phyloP scores from a whole-genome alignment of 129 eudicot genomes.

The Centrapalus pauciflorus region DNA sequence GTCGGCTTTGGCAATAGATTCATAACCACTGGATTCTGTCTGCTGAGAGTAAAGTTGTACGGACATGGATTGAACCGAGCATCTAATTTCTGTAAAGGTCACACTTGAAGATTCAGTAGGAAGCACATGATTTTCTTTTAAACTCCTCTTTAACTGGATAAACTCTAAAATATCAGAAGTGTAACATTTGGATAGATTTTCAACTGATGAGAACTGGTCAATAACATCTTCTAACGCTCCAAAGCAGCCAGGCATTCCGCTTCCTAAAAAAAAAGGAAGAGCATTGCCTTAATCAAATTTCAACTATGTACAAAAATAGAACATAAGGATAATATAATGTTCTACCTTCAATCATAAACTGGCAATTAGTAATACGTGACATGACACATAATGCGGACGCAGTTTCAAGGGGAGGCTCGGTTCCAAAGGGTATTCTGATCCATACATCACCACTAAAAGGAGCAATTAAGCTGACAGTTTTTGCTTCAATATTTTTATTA shows the following conservation, averaged over 20 bases:
- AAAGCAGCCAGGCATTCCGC: slow-evolving; percentile 31
- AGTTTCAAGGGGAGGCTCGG: slow-evolving; percentile 14
- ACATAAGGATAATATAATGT: slow-evolving; percentile 1
- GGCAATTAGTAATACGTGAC: slow-evolving; percentile 46
- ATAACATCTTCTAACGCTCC: slow-evolving; percentile 48
- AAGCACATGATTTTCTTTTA: slow-evolving; percentile 21
- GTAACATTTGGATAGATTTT: slow-evolving; percentile 43
- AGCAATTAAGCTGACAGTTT: slow-evolving; percentile 35
- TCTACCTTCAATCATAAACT: slow-evolving; percentile 59
- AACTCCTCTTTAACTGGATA: slow-evolving; percentile 38
- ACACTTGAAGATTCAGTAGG: slow-evolving; percentile 36
- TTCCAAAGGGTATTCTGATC: slow-evolving; percentile 60
- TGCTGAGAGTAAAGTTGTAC: slow-evolving; percentile 33
- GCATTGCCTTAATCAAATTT: not conserved
- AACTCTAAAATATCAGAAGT: slow-evolving; percentile 65
- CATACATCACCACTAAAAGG: slow-evolving; percentile 66
- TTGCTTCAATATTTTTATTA: slow-evolving; percentile 14
- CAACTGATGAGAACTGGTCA: slow-evolving; percentile 55
- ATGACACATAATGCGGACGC: slow-evolving; percentile 47
- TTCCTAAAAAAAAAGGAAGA: slow-evolving; percentile 35
- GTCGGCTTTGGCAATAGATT: slow-evolving; percentile 45
- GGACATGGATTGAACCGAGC: slow-evolving; percentile 47
- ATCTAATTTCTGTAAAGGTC: slow-evolving; percentile 38
- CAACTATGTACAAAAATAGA: not conserved
- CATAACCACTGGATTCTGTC: slow-evolving; percentile 32